Percentiles rank a stretch among this genome's conserved stretches.
Evolutionary conservation across 495 filamentous ascomycete species (phyloP).

Genomic region (Darksidea phi): DNA sequence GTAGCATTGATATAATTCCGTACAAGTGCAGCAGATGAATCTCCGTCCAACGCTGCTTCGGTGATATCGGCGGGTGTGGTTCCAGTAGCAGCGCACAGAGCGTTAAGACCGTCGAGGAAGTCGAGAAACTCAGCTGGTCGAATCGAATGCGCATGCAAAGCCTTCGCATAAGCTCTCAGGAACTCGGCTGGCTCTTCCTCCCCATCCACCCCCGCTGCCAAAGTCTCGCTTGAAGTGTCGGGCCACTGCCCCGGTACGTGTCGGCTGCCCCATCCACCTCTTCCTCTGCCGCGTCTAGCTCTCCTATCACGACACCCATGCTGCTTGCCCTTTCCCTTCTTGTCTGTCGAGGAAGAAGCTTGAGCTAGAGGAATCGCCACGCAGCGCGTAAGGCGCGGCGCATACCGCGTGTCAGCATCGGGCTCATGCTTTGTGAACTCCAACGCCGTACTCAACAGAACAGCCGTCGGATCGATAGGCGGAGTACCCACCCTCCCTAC

Average conservation of each 20-base stretch:
- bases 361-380: constrained; percentile 31
- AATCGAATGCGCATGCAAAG: constrained; percentile 35
- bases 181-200: constrained; percentile 29
- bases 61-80: constrained; percentile 8
- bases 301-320: background rate
- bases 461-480: constrained; percentile 1
- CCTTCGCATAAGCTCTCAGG: constrained; percentile 34
- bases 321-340: background rate
- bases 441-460: constrained; percentile 21
- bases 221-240: constrained; percentile 2
- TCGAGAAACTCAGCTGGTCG: constrained; percentile 31
- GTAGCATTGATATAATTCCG: constrained; percentile 20
- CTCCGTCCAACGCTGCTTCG: background rate
- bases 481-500: constrained; percentile 12
- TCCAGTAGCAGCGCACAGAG: constrained; percentile 16
- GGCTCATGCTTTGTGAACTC: constrained; percentile 31
- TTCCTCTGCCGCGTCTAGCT: background rate
- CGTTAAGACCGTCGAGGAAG: constrained; percentile 36
- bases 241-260: constrained; percentile 22
- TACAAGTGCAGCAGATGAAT: constrained; percentile 1
- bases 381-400: constrained; percentile 15
- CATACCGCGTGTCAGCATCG: constrained; percentile 31
- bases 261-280: constrained; percentile 3
- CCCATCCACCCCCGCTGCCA: background rate
- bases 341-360: background rate